Evolutionary conservation across 139 green algal genomes (phyloP), one percentile per base, ranked within the genome.

Genomic region (Asterochloris sp.): DNA sequence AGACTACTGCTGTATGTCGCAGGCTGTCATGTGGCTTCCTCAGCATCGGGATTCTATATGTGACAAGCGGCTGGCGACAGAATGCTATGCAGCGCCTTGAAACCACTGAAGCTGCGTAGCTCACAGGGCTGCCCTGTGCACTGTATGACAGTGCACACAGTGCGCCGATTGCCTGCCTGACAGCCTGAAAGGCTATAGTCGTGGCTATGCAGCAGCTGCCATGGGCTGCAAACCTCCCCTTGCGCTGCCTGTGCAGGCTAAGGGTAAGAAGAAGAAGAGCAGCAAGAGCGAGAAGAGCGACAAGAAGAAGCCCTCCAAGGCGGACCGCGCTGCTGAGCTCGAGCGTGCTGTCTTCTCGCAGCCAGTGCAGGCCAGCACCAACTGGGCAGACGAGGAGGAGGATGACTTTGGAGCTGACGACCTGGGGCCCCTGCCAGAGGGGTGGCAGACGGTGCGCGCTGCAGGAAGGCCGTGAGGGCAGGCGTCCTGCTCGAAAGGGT

Each of bases 331-430:
- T 69, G 82, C 82, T 82, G 76, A 85, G 27, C 61, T 85, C 26
- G 82, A 85, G 67, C 62, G 61, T 26, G 82, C 82, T 28, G 26
- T 82, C 47, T 82, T 82, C 21, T 79, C 76, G 19, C 64, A 76
- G 47, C 76, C 76, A 60, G 64, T 63, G 16, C 54, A 68, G 11
- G 71, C 26, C 28, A 73, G 76, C 24, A 79, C 54, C 67, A 85
- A 85, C 69, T 85, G 82, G 82, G 82, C 82, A 11, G 82, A 85
- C 82, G 78, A 79, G 29, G 82, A 85, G 29, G 82, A 85, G n/a
- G 74, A 82, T 19, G 82, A 85, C 60, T 76, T 82, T 54, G 82
- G 82, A 54, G 82, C 66, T 9, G 64, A 82, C 60, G 82, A 85
- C 54, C 67, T 85, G 82, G 82, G 76, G 47, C 47, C 64, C 17